Evolutionary conservation across 106 monocot genomes (phyloP), one percentile per base, ranked within the genome.

Genomic region (Hemerocallis citrina): DNA sequence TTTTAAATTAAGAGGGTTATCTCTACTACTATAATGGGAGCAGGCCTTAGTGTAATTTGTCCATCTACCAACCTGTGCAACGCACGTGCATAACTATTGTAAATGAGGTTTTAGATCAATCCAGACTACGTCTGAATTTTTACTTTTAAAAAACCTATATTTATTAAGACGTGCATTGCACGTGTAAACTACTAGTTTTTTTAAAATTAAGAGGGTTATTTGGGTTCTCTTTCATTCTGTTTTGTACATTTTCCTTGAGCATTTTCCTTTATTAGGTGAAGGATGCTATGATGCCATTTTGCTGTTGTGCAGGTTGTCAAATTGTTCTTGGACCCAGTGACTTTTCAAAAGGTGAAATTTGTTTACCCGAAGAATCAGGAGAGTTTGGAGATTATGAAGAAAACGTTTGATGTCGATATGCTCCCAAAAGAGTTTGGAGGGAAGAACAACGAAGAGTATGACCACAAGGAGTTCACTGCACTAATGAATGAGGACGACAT

Each of bases 371-470:
- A 89, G 62, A 78, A 71, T 12, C 65, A 75, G 47, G 94, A 83
- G 34, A 89, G 80, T 60, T 70, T 75, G 50, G 83, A 89, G 51
- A 38, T 83, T 23, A 62, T 94, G 72, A 60, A 38, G 25, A 75
- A 75, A 52, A 40, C 57, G 58, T 89, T 93, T 20, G 82, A 89
- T 44, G 31, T 54, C 0, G 79, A 86, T 1, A 38, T 47, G 1
- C 89, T 95, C 38, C 86, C 86, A 0, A 24, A 47, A 20, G 86
- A 85, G 45, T 94, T 89, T 39, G 93, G 93, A 50, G 93, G 93
- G 22, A 77, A 51, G 37, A 74, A 55, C 49, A 58, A 70, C 4
- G 34, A 3, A 2, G 24, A 64, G 27, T 93, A 82, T 44, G 57
- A 84, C 56, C 89, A 89, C 54, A 72, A 75, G 29, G 89, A 86